Evolutionary conservation across 1,284 basidiomycete genomes (phyloP).

Genomic region (Sanguinoderma infundibulare): DNA sequence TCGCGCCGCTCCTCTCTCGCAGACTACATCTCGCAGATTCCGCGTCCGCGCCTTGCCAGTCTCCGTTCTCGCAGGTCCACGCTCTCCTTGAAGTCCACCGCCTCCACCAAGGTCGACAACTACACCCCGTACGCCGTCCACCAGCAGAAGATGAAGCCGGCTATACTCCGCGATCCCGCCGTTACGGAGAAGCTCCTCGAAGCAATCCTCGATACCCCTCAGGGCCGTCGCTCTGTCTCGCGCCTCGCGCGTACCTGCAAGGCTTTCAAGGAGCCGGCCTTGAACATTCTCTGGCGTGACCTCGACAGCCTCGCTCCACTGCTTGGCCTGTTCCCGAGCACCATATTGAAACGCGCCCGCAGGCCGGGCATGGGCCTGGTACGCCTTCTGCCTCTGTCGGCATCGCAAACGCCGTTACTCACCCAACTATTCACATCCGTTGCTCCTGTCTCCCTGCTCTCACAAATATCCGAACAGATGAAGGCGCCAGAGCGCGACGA

Average conservation of each 20-base stretch:
- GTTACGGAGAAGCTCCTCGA: conserved; percentile 67
- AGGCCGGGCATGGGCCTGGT: conserved; percentile 78
- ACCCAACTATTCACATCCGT: conserved; percentile 17
- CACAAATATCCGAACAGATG: conserved; percentile 43
- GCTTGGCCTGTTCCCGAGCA: conserved; percentile 68
- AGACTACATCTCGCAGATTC: conserved; percentile 46
- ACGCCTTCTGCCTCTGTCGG: conserved; percentile 39
- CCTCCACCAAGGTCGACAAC: conserved; percentile 39
- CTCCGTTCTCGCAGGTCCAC: conserved; percentile 41
- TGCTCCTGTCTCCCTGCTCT: conserved; percentile 12
- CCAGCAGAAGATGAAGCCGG: conserved; percentile 56
- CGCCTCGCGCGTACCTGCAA: conserved; percentile 75
- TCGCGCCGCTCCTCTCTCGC: conserved; percentile 47
- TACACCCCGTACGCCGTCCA: conserved; percentile 48
- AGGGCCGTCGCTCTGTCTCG: conserved; percentile 61
- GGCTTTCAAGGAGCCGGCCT: conserved; percentile 70
- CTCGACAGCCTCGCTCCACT: conserved; percentile 75
- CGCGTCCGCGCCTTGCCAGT: conserved; percentile 44
- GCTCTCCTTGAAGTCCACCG: conserved; percentile 36
- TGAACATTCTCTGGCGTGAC: conserved; percentile 75
- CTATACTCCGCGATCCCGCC: conserved; percentile 67
- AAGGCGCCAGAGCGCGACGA: conserved; percentile 64
- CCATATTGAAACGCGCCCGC: conserved; percentile 66
- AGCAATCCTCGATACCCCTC: conserved; percentile 66
- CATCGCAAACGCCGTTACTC: conserved; percentile 16